These are phyloP conservation scores for Candida freyschussii DNA, from an alignment of 1,139 yeast genomes.

Conservation along the genomic window DNA sequence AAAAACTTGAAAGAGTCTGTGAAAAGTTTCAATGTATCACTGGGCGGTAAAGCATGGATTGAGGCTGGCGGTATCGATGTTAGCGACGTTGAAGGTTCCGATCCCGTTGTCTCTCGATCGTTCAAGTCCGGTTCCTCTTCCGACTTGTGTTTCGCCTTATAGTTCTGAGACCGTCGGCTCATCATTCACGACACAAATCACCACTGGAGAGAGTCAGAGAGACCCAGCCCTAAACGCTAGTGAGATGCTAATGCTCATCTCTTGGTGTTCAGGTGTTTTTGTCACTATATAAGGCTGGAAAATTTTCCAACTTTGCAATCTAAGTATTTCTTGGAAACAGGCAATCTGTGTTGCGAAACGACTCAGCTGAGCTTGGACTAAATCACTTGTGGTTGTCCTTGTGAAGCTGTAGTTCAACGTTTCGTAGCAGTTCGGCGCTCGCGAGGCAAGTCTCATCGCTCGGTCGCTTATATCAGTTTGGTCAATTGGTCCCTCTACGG, in stretches of 20 bases:
- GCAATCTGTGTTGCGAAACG: conserved; percentile 26
- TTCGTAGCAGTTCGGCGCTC: conserved; percentile 65
- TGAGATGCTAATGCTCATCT: neutral
- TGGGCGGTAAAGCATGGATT: conserved; percentile 29
- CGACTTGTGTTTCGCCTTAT: conserved; percentile 9
- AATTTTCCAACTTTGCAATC: conserved; percentile 10
- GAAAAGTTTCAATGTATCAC: conserved; percentile 46
- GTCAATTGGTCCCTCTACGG: conserved; percentile 40
- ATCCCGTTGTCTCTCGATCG: neutral
- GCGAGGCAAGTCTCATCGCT: conserved; percentile 42
- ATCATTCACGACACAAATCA: conserved; percentile 5
- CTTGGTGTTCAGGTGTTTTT: conserved; percentile 10
- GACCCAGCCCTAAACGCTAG: conserved; percentile 10
- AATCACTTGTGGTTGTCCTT: conserved; percentile 14
- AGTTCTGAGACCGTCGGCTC: conserved; percentile 23
- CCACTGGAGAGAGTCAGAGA: neutral
- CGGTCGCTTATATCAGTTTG: conserved; percentile 10
- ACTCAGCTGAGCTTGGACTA: conserved; percentile 22
- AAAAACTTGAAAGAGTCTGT: conserved; percentile 41
- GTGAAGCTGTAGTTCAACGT: conserved; percentile 25
- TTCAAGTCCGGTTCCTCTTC: conserved; percentile 5
- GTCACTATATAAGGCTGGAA: conserved; percentile 7
- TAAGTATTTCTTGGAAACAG: conserved; percentile 1
- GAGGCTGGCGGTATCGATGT: conserved; percentile 16
- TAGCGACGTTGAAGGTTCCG: no score